Evolutionary conservation across 139 green algal species (phyloP).

Genomic region (Chlorella sorokiniana): DNA sequence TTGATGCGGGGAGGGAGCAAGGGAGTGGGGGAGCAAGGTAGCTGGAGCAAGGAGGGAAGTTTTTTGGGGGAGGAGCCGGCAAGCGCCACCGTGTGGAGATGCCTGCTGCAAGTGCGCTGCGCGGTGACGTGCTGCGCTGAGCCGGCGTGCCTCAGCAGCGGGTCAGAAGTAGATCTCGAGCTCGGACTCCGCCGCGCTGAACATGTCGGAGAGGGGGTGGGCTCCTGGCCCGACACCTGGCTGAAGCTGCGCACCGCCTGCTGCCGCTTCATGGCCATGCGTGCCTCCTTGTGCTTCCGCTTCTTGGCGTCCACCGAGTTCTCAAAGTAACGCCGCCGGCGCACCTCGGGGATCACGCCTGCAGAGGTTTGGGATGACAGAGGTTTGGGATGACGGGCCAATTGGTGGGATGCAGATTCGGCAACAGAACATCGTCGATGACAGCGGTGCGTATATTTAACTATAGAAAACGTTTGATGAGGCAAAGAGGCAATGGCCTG

Average conservation of each 20-base stretch:
- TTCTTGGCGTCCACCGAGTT: conserved; percentile 59
- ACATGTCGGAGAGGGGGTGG: conserved; percentile 51
- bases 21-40: background rate
- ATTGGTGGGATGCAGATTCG: background rate
- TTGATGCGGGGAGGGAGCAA: no score
- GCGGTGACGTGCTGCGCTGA: background rate
- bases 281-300: conserved; percentile 50
- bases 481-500: no score
- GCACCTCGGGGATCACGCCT: conserved; percentile 50
- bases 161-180: conserved; percentile 25
- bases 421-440: background rate
- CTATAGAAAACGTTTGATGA: background rate
- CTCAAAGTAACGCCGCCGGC: conserved; percentile 58
- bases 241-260: conserved; percentile 19
- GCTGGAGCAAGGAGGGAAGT: no score
- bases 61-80: no score
- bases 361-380: no score
- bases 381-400: background rate
- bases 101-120: no score
- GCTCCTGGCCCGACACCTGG: conserved; percentile 40
- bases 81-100: no score
- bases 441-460: background rate
- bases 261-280: conserved; percentile 42
- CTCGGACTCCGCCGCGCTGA: conserved; percentile 24
- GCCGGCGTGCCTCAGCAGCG: background rate